Conservation (phyloP, 2,329 filamentous ascomycete species). For the Colletotrichum sp. region DNA sequence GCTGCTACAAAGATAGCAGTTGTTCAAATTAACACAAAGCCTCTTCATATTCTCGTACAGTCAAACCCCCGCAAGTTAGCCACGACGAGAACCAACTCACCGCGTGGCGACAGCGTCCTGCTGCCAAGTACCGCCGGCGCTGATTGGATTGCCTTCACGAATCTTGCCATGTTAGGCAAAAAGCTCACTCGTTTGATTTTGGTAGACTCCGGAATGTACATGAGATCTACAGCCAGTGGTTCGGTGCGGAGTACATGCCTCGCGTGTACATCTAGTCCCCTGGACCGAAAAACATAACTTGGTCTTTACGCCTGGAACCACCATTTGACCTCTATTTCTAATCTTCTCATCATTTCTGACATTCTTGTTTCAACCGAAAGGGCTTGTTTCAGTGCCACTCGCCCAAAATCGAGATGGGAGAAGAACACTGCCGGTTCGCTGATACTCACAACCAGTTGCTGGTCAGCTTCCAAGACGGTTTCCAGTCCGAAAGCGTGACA, state of each 20-base stretch:
- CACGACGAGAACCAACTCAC: rapidly evolving
- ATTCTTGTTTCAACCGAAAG: rapidly evolving
- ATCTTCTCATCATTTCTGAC: neutral
- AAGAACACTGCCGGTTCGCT: rapidly evolving
- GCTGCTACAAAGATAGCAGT: rapidly evolving
- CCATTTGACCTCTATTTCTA: neutral
- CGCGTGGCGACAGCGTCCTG: neutral
- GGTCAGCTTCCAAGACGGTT: no score
- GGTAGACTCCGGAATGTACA: no score
- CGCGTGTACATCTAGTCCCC: rapidly evolving
- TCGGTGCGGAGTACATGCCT: rapidly evolving
- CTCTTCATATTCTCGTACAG: rapidly evolving
- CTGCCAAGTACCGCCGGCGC: rapidly evolving
- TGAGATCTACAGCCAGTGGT: no score
- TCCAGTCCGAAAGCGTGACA: no score
- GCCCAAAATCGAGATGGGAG: neutral
- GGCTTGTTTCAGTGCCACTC: neutral
- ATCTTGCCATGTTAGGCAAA: rapidly evolving
- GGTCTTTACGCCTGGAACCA: neutral
- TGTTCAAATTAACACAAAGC: rapidly evolving
- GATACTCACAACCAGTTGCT: no score
- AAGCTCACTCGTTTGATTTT: rapidly evolving
- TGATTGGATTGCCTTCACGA: no score
- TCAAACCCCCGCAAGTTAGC: rapidly evolving
- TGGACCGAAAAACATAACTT: neutral